A percentile compares a stretch with the other conserved stretches of the same genome.
Conservation (phyloP, 2,329 filamentous ascomycete species). For the Achaetomium macrosporum region DNA sequence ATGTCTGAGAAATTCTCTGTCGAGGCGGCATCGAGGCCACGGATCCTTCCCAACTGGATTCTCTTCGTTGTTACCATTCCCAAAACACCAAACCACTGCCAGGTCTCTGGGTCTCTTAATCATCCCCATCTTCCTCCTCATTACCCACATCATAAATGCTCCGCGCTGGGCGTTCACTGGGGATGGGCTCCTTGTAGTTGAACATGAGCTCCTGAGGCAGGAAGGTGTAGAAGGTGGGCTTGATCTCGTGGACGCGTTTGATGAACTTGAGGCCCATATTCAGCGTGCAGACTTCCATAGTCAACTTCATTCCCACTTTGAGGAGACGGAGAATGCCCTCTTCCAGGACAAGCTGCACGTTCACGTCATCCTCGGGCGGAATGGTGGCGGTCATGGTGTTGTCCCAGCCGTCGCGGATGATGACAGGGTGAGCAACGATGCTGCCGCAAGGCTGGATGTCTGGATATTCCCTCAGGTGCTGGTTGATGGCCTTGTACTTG, state of each 20-base stretch:
- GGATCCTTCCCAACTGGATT: background rate
- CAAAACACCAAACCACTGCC: background rate
- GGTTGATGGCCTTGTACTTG: constrained; percentile 40
- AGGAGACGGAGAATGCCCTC: constrained; percentile 38
- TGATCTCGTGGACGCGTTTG: constrained; percentile 49
- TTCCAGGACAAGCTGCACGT: constrained; percentile 48
- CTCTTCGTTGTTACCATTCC: background rate
- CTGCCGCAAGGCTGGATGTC: constrained; percentile 40
- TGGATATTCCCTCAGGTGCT: constrained; percentile 16
- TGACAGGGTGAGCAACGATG: constrained; percentile 38
- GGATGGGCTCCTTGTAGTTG: constrained; percentile 53
- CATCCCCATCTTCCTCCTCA: constrained; percentile 1
- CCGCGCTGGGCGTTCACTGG: constrained; percentile 40
- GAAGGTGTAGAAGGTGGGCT: constrained; percentile 58
- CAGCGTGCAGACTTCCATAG: constrained; percentile 45
- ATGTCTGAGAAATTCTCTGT: too few relatives aligned
- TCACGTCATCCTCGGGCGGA: constrained; percentile 33
- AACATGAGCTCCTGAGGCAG: constrained; percentile 65
- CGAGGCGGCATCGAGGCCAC: too few relatives aligned
- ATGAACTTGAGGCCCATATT: constrained; percentile 59
- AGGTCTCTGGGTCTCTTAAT: background rate
- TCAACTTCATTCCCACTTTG: constrained; percentile 57
- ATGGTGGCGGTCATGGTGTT: constrained; percentile 27
- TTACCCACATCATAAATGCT: constrained; percentile 35
- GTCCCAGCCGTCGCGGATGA: constrained; percentile 45